A percentile compares a stretch with the other conserved stretches of the same genome.
These are phyloP conservation scores for Acarospora socialis DNA, from an alignment of 2,329 filamentous ascomycete genomes.

Conservation along the genomic window DNA sequence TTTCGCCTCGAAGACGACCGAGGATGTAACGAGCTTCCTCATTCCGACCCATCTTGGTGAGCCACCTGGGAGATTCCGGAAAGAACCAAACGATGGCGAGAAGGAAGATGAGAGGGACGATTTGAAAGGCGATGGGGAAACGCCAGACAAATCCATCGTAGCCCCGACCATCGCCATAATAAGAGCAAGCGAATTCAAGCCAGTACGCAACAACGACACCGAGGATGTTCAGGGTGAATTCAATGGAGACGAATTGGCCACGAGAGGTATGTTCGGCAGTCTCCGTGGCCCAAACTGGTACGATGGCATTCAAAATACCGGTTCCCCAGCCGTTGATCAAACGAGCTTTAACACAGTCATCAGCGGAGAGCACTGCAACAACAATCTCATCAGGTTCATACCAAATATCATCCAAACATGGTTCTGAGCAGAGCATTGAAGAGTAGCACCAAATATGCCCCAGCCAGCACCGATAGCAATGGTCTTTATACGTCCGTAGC, in stretches of 20 bases:
- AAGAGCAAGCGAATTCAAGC: conserved; percentile 16
- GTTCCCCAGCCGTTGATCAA: conserved; percentile 27
- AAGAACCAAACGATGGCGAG: conserved; percentile 14
- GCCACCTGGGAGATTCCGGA: conserved; percentile 19
- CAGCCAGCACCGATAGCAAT: conserved; percentile 39
- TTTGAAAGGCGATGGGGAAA: conserved; percentile 16
- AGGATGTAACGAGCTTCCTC: conserved; percentile 16
- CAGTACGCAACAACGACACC: conserved; percentile 19
- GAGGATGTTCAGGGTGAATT: conserved; percentile 28
- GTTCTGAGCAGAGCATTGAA: conserved; percentile 45
- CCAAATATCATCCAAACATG: conserved; percentile 45
- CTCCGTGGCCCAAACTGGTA: conserved; percentile 33
- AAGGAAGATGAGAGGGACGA: conserved; percentile 12
- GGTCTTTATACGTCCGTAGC: conserved; percentile 39
- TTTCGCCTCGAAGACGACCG: conserved; percentile 14
- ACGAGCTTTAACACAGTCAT: too few species aligned
- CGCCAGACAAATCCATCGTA: conserved; percentile 15
- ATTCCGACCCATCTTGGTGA: conserved; percentile 15
- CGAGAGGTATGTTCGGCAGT: conserved; percentile 29
- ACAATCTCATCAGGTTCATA: too few species aligned
- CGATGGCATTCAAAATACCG: conserved; percentile 32
- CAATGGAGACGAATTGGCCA: conserved; percentile 28
- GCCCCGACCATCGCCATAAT: conserved; percentile 5
- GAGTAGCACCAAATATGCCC: conserved; percentile 37
- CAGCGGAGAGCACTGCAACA: too few species aligned